Base-by-base conservation (phyloP, 257 asterid genomes). In the Solanum sejunctum region DNA sequence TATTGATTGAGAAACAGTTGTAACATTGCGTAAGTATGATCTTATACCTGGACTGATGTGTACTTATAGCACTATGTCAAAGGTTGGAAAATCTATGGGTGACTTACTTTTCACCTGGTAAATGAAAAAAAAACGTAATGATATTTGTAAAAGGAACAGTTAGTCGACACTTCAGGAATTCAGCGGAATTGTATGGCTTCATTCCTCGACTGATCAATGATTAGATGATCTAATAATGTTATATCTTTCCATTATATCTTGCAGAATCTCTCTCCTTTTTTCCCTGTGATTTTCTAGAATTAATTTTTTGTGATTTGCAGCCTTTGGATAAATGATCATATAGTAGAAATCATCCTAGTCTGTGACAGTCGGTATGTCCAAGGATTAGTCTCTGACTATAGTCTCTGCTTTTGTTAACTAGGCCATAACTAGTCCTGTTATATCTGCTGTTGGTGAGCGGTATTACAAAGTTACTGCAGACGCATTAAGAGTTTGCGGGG, bases 381-480 rank as follows among this genome's bases (percentile, higher is more conserved):
- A 77, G 63, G 82, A 49, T 49, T 47, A 26, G 28, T 28, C 49
- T 78, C 54, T 78, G 66, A 78, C 83, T 52, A 5, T 26, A 28
- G 66, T 78, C 28, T 78, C 83, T 78, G 28, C 49, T 78, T 77
- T 32, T 85, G 67, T 88, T 60, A 75, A 84, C 81, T 84, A 97
- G 99, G 97, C 96, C 17, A 91, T 97, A 85, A 92, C 99, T 85
- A 93, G 96, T 86, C 98, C 98, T 71, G 91, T 97, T 80, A 92
- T 97, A 92, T 94, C 98, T 87, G 98, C 99, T 86, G 94, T 92
- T 23, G 98, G 98, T 82, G 99, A 97, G 88, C 93, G 98, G 72
- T 97, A 97, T 89, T 97, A 97, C 89, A 97, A 97, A 87, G 98
- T 97, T 88, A 95, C 98, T 39, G 99, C 99, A 77, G 99, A 97